phyloP scores from a whole-genome alignment of 1,284 basidiomycete genomes.

The Vanrija sp. region DNA sequence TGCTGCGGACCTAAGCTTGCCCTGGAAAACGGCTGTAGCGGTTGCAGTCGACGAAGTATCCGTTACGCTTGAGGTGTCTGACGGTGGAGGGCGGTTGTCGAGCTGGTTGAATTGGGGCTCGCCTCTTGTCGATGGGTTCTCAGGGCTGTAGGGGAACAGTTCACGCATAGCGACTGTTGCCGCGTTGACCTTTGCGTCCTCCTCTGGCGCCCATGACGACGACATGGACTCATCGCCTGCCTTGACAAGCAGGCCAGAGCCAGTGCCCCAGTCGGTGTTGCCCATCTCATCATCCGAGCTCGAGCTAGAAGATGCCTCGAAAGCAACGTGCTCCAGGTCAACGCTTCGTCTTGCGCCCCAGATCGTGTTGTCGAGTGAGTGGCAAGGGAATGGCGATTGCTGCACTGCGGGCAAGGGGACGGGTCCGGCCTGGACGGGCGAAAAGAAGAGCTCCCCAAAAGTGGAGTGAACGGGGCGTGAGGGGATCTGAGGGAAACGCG shows the following conservation, averaged over 20 bases:
- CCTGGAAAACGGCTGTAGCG: constrained; percentile 13
- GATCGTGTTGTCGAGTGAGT: constrained; percentile 45
- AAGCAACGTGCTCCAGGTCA: constrained; percentile 17
- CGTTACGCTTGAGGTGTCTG: constrained; percentile 26
- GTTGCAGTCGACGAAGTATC: constrained; percentile 24
- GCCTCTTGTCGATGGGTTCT: constrained; percentile 1
- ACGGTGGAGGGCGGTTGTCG: constrained; percentile 24
- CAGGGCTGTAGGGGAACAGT: constrained; percentile 28
- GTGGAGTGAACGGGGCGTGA: constrained; percentile 19
- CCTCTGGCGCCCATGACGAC: constrained; percentile 25
- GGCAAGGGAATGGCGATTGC: constrained; percentile 43
- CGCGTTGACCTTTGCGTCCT: constrained; percentile 38
- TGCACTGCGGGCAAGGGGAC: constrained; percentile 16
- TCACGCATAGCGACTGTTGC: constrained; percentile 42
- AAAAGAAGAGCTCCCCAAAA: constrained; percentile 32
- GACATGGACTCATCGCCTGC: constrained; percentile 21
- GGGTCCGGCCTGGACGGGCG: constrained; percentile 13
- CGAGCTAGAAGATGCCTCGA: constrained; percentile 31
- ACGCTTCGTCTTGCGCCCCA: constrained; percentile 32
- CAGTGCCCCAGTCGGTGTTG: constrained; percentile 36
- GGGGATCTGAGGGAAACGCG: constrained; percentile 10
- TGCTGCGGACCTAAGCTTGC: constrained; percentile 30
- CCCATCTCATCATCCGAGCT: constrained; percentile 43
- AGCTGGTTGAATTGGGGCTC: constrained; percentile 27
- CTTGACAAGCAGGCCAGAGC: constrained; percentile 30